A percentile compares a stretch with the other conserved stretches of the same genome.
Conservation (phyloP, 169 alveolate genomes). For the Ichthyophthirius multifiliis region DNA sequence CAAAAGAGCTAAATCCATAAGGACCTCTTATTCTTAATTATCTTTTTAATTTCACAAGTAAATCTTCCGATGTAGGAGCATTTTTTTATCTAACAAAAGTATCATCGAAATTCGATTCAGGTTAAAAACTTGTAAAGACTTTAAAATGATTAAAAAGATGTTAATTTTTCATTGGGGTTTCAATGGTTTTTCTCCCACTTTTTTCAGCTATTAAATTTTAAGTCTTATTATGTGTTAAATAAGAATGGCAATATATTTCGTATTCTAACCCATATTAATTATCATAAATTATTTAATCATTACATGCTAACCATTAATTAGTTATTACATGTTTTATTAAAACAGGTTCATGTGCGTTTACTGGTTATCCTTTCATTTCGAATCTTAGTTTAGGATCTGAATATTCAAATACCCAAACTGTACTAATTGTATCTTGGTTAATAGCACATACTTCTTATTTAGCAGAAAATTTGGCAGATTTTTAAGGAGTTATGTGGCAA, state of each 20-base stretch:
- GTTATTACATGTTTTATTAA: slow-evolving; percentile 33
- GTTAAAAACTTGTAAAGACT: not conserved
- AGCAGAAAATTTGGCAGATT: slow-evolving; percentile 41
- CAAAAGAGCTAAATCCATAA: not conserved
- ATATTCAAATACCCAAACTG: slow-evolving; percentile 38
- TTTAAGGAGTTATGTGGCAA: slow-evolving; percentile 23
- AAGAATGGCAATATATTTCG: slow-evolving; percentile 35
- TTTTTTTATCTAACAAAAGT: not conserved
- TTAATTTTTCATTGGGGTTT: slow-evolving; percentile 36
- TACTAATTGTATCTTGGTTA: slow-evolving; percentile 15
- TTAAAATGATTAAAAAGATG: not conserved
- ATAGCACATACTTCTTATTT: slow-evolving; percentile 25
- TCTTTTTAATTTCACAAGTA: not conserved
- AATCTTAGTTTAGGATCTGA: slow-evolving; percentile 36
- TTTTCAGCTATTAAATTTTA: slow-evolving; percentile 36
- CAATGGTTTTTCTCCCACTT: slow-evolving; percentile 33
- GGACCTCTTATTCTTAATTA: not conserved
- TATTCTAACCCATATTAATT: slow-evolving; percentile 37
- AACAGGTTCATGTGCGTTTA: slow-evolving; percentile 15
- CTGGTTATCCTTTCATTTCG: slow-evolving; percentile 34
- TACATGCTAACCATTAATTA: slow-evolving; percentile 42
- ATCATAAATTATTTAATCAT: slow-evolving; percentile 22
- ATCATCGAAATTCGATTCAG: not conserved
- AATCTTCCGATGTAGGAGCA: not conserved
- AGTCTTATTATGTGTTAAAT: slow-evolving; percentile 23